A percentile compares a stretch with the other conserved stretches of the same genome.
phyloP scores from a whole-genome alignment of 768 basidiomycete species.

The Phaeotremella skinneri region DNA sequence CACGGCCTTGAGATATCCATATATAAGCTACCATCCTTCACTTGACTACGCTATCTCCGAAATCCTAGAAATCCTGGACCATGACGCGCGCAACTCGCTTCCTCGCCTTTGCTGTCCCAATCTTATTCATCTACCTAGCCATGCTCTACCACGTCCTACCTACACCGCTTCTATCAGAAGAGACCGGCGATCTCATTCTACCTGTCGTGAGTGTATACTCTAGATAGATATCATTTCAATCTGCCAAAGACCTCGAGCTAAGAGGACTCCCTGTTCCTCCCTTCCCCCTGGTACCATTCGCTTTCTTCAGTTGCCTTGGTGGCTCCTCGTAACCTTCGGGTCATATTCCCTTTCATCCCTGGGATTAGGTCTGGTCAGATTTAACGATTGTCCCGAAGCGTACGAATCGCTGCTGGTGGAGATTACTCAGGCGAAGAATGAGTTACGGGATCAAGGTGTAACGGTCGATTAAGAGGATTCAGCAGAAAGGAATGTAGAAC shows the following conservation, averaged over 20 bases:
- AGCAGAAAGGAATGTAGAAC: neutral
- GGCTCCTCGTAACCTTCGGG: conserved; percentile 74
- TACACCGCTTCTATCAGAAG: conserved; percentile 56
- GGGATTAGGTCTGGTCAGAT: conserved; percentile 70
- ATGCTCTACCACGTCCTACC: conserved; percentile 60
- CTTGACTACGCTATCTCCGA: neutral
- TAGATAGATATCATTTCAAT: no score
- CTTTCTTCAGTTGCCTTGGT: conserved; percentile 67
- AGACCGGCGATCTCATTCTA: conserved; percentile 58
- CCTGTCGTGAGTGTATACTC: conserved; percentile 60
- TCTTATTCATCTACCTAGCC: conserved; percentile 60
- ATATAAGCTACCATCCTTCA: neutral
- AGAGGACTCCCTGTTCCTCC: no score
- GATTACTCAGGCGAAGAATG: conserved; percentile 61
- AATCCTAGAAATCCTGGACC: neutral
- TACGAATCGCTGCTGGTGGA: conserved; percentile 68
- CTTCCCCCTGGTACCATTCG: neutral
- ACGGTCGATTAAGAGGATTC: conserved; percentile 58
- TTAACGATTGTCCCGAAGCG: conserved; percentile 75
- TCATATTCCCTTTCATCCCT: conserved; percentile 75
- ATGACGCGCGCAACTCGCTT: conserved; percentile 68
- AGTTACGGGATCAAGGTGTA: conserved; percentile 62
- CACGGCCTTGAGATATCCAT: no score
- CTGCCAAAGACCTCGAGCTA: no score
- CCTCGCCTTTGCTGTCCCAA: conserved; percentile 55